Evolutionary conservation across 495 filamentous ascomycete species (phyloP), one percentile per base, ranked within the genome.

Genomic region (Aspergillus hancockii): DNA sequence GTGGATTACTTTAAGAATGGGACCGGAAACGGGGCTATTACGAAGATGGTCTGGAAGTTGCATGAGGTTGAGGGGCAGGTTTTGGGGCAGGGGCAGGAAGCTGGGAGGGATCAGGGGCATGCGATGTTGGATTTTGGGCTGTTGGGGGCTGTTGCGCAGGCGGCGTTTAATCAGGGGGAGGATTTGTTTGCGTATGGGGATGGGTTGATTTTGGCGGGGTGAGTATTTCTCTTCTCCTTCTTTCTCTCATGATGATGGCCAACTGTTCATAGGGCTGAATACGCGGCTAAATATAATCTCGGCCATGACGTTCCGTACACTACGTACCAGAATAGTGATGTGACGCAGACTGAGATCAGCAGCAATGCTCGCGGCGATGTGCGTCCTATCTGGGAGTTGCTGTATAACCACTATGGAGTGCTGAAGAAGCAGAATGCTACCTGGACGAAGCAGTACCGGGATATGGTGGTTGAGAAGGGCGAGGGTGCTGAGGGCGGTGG

Each of bases 51-150:
- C 49, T 73, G 68, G 67, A 52, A 60, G 25, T 51, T 67, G 21
- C 65, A 71, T 56, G 54, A 58, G 14, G 59, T 57, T 23, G 54
- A 58, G 31, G 63, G 59, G 4, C 67, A 75, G 57, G 36, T 53
- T 9, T 32, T 78, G 30, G 67, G 63, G 0, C 77, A 79, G 59
- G 64, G 71, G 10, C 77, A 80, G 55, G 75, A 80, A 52, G 72
- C 72, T 9, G 77, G 77, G 14, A 59, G 75, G 6, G 77, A 80
- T 54, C 77, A 78, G 57, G 76, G 77, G 12, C 77, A 80, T 59
- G 28, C 69, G 4, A 72, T 69, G 54, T 60, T 80, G 6, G 69
- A 72, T 54, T 63, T 77, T n/a, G 63, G 63, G 8, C 57, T 78
- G 13, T 41, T 75, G n/a, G 77, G 75, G 8, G 63, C 70, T 0